phyloP scores from a whole-genome alignment of 768 basidiomycete species.

The Boletus sp. region DNA sequence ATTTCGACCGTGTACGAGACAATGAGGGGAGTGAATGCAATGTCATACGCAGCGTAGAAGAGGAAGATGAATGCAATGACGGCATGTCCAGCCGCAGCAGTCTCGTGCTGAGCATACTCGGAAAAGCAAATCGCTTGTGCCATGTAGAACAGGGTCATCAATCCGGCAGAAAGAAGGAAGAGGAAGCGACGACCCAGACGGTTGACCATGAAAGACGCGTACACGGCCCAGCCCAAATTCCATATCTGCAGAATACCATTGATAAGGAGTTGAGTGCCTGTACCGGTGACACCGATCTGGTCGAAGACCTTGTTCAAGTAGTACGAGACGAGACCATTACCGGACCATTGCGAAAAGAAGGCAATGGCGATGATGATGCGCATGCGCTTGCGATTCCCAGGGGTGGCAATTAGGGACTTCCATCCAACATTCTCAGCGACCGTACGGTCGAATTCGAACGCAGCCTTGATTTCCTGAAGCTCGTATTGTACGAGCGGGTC shows the following conservation, averaged over 20 bases:
- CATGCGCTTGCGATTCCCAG: constrained; percentile 75
- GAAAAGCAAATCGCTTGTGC: constrained; percentile 68
- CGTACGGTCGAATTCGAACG: constrained; percentile 63
- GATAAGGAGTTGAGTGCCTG: constrained; percentile 69
- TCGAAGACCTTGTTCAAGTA: constrained; percentile 74
- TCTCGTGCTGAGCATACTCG: constrained; percentile 44
- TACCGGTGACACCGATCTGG: constrained; percentile 60
- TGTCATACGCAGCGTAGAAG: constrained; percentile 73
- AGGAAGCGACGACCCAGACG: constrained; percentile 65
- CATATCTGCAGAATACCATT: constrained; percentile 84
- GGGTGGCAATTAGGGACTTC: constrained; percentile 61
- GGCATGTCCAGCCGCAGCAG: constrained; percentile 52
- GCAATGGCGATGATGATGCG: constrained; percentile 72
- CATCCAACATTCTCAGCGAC: constrained; percentile 61
- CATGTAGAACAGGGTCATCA: constrained; percentile 66
- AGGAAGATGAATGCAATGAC: constrained; percentile 85
- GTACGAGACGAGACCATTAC: constrained; percentile 80
- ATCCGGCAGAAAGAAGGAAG: constrained; percentile 55
- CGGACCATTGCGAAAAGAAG: constrained; percentile 86
- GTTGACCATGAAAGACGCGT: constrained; percentile 61
- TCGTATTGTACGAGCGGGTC: constrained; percentile 72
- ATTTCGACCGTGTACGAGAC: constrained; percentile 89
- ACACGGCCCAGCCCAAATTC: constrained; percentile 64
- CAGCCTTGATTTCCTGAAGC: constrained; percentile 77
- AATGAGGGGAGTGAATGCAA: constrained; percentile 84